A percentile compares a stretch with the other conserved stretches of the same genome.
Evolutionary conservation across 208 protist species (phyloP).

Genomic region (Zelonia costaricensis): DNA sequence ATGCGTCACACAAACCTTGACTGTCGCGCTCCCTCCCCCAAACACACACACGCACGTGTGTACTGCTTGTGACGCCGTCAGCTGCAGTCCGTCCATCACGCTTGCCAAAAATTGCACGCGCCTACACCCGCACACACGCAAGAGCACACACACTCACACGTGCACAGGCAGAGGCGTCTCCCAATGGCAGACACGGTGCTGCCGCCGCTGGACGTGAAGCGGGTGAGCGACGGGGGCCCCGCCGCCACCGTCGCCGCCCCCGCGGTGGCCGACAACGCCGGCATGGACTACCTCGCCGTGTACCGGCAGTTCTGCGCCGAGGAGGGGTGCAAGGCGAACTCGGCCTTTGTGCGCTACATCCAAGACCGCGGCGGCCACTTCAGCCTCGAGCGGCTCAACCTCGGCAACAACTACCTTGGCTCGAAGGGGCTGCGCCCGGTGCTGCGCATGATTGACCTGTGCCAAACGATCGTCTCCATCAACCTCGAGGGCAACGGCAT

Average conservation of each 20-base stretch:
- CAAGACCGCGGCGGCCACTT: constrained; percentile 29
- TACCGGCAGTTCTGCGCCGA: constrained; percentile 82
- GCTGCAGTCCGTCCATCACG: too few species aligned
- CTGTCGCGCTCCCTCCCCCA: too few species aligned
- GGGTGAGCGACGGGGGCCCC: background rate
- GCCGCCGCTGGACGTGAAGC: background rate
- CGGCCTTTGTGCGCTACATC: constrained; percentile 73
- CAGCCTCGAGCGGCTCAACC: constrained; percentile 42
- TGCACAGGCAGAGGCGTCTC: background rate
- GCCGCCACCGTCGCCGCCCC: constrained; percentile 1
- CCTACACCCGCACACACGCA: background rate
- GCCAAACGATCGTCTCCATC: constrained; percentile 74
- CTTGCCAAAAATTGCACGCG: background rate
- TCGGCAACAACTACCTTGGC: constrained; percentile 89
- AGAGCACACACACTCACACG: background rate
- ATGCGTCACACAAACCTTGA: too few species aligned
- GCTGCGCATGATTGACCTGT: constrained; percentile 77
- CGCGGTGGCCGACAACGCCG: constrained; percentile 3
- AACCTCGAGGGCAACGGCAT: constrained; percentile 84
- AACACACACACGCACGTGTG: background rate
- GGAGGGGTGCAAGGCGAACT: constrained; percentile 80
- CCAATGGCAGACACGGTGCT: constrained; percentile 2
- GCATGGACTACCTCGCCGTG: constrained; percentile 45
- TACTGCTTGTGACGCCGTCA: too few species aligned
- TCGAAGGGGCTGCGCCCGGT: constrained; percentile 83